Evolutionary conservation across 1,284 basidiomycete genomes (phyloP).

Genomic region (Heterobasidion occidentale): DNA sequence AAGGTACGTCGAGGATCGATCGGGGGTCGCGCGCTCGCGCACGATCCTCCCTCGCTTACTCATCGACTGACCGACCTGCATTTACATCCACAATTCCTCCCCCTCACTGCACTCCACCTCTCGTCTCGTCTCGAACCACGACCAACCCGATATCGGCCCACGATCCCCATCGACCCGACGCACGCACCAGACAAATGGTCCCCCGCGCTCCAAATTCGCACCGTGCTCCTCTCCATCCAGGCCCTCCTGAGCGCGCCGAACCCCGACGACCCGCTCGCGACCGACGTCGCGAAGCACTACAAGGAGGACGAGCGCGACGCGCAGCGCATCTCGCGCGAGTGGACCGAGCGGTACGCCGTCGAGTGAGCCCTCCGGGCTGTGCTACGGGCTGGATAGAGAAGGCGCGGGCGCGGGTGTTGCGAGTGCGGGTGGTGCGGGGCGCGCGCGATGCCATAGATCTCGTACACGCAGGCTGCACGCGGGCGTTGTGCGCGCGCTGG

Average conservation of each 20-base stretch:
- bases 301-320: constrained; percentile 95
- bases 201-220: constrained; percentile 95
- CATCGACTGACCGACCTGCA: not conserved
- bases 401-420: no score
- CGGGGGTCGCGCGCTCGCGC: constrained; percentile 9
- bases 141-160: no score
- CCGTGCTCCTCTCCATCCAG: constrained; percentile 94
- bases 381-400: no score
- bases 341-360: constrained; percentile 80
- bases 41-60: not conserved
- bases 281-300: constrained; percentile 97
- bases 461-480: no score
- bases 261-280: constrained; percentile 98
- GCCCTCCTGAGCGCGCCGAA: constrained; percentile 94
- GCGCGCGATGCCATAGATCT: no score
- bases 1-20: constrained; percentile 42
- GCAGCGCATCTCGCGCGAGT: constrained; percentile 83
- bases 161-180: not conserved
- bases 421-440: no score
- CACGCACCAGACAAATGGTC: constrained; percentile 88
- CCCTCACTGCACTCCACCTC: no score
- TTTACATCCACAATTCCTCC: not conserved
- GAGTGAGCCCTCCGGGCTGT: constrained; percentile 4
- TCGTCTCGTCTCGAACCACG: no score
- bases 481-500: no score